phyloP scores from a whole-genome alignment of 768 basidiomycete species.

The Nidularia sp. region DNA sequence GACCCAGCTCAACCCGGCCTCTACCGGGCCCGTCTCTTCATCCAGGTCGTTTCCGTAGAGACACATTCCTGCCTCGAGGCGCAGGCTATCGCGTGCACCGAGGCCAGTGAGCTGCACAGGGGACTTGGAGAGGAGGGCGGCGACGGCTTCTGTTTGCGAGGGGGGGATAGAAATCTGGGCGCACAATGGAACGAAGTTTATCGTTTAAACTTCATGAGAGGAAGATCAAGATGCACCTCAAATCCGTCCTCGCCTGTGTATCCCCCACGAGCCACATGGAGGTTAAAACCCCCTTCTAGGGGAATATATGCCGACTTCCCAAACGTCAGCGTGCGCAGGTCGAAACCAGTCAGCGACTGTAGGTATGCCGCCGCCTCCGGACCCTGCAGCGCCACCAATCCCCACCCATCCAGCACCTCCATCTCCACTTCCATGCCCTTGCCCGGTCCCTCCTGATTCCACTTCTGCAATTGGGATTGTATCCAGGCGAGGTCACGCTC shows the following conservation, averaged over 20 bases:
- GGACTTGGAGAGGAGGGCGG: constrained; percentile 55
- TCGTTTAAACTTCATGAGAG: neutral
- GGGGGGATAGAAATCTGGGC: constrained; percentile 85
- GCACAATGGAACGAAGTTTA: constrained; percentile 1
- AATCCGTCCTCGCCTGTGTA: constrained; percentile 99
- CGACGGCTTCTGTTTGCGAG: constrained; percentile 65
- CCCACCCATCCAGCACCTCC: constrained; percentile 80
- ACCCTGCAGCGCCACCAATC: constrained; percentile 90
- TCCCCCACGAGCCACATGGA: constrained; percentile 90
- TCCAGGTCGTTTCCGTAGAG: constrained; percentile 93
- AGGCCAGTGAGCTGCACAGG: constrained; percentile 85
- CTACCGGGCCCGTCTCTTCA: constrained; percentile 81
- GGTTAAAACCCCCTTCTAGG: constrained; percentile 63
- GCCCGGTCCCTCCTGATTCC: constrained; percentile 62
- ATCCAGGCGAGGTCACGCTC: constrained; percentile 83
- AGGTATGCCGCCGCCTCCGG: constrained; percentile 80
- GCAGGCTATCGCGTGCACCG: constrained; percentile 89
- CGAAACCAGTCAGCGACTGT: constrained; percentile 70
- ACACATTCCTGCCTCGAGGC: constrained; percentile 96
- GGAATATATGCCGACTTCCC: constrained; percentile 80
- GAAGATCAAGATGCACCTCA: constrained; percentile 48
- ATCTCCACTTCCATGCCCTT: constrained; percentile 67
- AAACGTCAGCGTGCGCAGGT: constrained; percentile 74
- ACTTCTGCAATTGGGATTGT: constrained; percentile 57
- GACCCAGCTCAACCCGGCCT: constrained; percentile 91